Base-by-base conservation (phyloP, 78 protist species). In the Dictyostelium capitatum region DNA sequence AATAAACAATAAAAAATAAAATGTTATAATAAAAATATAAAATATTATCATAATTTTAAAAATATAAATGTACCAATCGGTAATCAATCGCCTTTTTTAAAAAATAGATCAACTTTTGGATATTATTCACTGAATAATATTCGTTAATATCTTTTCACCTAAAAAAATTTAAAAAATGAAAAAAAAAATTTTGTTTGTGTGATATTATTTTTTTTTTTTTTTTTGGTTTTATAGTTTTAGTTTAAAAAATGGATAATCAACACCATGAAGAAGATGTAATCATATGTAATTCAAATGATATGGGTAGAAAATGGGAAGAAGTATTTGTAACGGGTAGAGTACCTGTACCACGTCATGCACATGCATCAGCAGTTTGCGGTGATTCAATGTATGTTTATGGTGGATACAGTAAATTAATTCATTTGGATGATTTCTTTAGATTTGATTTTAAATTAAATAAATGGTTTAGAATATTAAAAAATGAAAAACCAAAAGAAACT, bases 351-450 rank as follows among this genome's bases (percentile, higher is more conserved):
- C 51, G 82, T 23, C 82, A 77, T 28, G 82, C 82, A 50, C 65
- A 77, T 30, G 6, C 82, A 53, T 50, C 48, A 28, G 82, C 17
- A 5, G 65, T 51, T 6, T 6, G 17, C 12, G 65, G 65, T 15
- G 82, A 77, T 51, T 50, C 46, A n/a, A 20, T 77, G 5, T 77
- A 20, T 46, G 28, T 77, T n/a, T 73, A 51, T 73, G 91, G 91
- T 57, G 91, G 91, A 50, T 83, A 83, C 37, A 81, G 82, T 43
- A 65, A 62, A 14, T 81, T 81, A 23, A 25, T 46, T 6, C 91
- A 83, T 43, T 43, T 83, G 19, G 82, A 59, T 43, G 91, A 83
- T 83, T 54, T 83, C 43, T 46, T 54, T 73, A 70, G 82, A 37
- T 73, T 83, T 62, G 54, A 70, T 72, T n/a, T 83, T 6, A n/a